Evolutionary conservation across 208 protist species (phyloP), one percentile per base, ranked within the genome.

Genomic region (Acanthamoeba royreba): DNA sequence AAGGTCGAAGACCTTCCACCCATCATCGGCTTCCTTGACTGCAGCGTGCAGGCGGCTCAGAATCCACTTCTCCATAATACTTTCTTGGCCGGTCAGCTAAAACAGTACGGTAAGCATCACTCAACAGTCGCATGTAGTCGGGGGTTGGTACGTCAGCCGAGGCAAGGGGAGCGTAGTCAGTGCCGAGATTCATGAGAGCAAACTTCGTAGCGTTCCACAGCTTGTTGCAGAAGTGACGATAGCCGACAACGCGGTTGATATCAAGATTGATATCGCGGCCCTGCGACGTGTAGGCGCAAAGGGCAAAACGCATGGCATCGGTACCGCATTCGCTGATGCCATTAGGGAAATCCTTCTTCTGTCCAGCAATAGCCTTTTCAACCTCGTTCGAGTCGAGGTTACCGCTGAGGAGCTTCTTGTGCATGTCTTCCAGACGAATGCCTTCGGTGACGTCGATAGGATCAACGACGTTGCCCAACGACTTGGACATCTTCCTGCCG

Each of bases 401-500:
- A 31, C 87, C 88, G 1, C 42, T 17, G 0, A 2, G 17, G 0
- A 96, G 25, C 46, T 85, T 91, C 8, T 94, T n/a, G 38, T 95
- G 86, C 13, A 96, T 40, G 9, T 94, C 28, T 93, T 99, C 95
- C 19, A 99, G 97, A 7, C 97, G 97, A 46, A 99, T 99, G 92
- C 99, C 99, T 74, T 99, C 94, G 86, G 99, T 99, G 66, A 99
- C 98, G 95, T 99, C 99, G 53, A 99, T 94, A 19, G 99, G 99
- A 95, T 99, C 99, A 94, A 99, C 99, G 58, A 99, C 99, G 97
- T 99, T 99, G 79, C 99, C 99, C 58, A 99, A 97, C 47, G 98
- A 99, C 97, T 99, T 99, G 81, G 98, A 99, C 99, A 99, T 99
- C 97, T 99, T 99, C 87, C 98, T 96, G 28, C 99, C 99, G 47